phyloP scores from a whole-genome alignment of 2,329 filamentous ascomycete genomes.

The Didymella sp. region DNA sequence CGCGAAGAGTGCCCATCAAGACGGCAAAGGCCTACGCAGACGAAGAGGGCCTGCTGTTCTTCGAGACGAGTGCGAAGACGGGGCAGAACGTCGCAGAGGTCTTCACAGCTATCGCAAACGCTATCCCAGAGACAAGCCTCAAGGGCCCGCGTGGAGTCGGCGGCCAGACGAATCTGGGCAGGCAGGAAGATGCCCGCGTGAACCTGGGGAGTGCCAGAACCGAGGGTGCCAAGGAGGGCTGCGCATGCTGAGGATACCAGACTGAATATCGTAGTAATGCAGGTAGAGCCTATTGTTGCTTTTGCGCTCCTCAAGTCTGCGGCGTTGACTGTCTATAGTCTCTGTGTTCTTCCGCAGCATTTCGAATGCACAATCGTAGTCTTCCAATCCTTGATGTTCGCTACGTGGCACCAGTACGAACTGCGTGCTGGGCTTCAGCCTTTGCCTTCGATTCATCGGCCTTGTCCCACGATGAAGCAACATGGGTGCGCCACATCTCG shows the following conservation, averaged over 20 bases:
- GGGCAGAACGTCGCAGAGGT: conserved; percentile 94
- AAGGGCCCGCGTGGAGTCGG: conserved; percentile 79
- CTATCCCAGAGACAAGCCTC: conserved; percentile 94
- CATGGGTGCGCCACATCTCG: conserved; percentile 11
- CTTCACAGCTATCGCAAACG: conserved; percentile 97
- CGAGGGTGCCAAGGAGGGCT: conserved; percentile 83
- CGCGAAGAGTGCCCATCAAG: conserved; percentile 86
- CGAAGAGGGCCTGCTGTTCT: conserved; percentile 92
- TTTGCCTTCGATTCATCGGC: too few species aligned
- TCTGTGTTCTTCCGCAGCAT: neutral
- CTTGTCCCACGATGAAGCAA: neutral
- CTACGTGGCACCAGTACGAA: neutral
- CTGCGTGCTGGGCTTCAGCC: neutral
- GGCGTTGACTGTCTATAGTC: conserved; percentile 15
- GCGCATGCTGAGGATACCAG: conserved; percentile 71
- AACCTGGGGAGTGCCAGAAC: conserved; percentile 77
- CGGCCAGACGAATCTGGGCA: conserved; percentile 64
- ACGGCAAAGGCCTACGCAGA: conserved; percentile 94
- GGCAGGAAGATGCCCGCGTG: conserved; percentile 72
- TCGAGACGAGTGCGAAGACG: conserved; percentile 97
- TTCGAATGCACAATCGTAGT: neutral
- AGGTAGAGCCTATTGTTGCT: conserved; percentile 4
- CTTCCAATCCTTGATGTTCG: neutral
- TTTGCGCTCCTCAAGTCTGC: neutral
- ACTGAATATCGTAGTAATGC: conserved; percentile 19